Evolutionary conservation across 2,329 filamentous ascomycete genomes (phyloP).

Genomic region (Aspergillus brunneoviolaceus): DNA sequence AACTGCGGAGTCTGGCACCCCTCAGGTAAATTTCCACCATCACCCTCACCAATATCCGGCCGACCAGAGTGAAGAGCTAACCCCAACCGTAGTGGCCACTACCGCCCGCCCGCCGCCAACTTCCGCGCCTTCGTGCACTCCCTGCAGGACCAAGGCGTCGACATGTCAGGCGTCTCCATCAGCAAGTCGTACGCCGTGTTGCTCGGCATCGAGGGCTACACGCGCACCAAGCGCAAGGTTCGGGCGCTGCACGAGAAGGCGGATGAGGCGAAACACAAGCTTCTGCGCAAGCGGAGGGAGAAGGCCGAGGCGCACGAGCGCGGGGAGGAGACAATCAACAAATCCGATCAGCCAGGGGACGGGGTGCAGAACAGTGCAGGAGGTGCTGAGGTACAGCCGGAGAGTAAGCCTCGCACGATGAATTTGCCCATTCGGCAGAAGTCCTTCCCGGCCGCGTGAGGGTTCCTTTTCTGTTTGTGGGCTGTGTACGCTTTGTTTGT

Average conservation of each 20-base stretch:
- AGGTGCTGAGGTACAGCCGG: not conserved
- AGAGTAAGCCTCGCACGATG: not conserved
- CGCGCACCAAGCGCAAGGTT: constrained; percentile 56
- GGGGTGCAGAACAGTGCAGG: not conserved
- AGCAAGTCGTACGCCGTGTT: constrained; percentile 80
- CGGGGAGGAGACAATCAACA: not conserved
- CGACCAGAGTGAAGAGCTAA: constrained; percentile 11
- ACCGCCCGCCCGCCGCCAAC: constrained; percentile 77
- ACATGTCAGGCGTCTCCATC: constrained; percentile 76
- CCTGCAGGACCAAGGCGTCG: constrained; percentile 70
- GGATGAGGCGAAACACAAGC: constrained; percentile 8
- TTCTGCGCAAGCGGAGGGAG: not conserved
- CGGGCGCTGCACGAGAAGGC: constrained; percentile 24
- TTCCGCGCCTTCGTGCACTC: constrained; percentile 78
- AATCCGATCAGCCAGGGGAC: not conserved
- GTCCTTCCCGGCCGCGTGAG: not conserved
- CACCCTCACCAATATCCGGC: not conserved
- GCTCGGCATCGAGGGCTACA: constrained; percentile 77
- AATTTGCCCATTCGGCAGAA: not conserved
- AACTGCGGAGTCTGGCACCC: constrained; percentile 69
- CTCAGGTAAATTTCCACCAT: constrained; percentile 35
- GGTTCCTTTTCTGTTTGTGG: not conserved
- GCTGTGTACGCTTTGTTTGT: not conserved
- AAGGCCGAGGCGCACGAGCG: not conserved
- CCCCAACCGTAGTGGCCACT: constrained; percentile 67